Evolutionary conservation across 164 flowering plant genomes (phyloP), one percentile per base, ranked within the genome.

Genomic region (Sedum album): DNA sequence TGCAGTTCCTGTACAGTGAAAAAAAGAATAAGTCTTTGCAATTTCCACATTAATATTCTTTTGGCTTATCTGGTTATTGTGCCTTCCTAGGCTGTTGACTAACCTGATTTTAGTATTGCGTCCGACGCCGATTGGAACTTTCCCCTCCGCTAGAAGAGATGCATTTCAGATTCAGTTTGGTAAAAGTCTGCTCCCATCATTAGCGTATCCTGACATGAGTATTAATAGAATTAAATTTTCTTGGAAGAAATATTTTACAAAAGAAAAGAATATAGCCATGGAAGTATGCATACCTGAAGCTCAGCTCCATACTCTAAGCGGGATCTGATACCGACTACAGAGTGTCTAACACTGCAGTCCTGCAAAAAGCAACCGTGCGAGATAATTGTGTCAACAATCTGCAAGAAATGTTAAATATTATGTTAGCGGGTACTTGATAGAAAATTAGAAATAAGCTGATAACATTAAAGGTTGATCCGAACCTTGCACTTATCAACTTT

Each of bases 171-270:
- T 67, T 91, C 97, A 17, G 97, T 91, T 82, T 91, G 88, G 76
- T 91, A 91, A 63, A 67, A 75, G 76, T 91, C 97, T 26, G 97
- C 93, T 46, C 97, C 97, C 95, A 91, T 72, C 97, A 91, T 91
- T 73, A 91, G 66, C 0, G 97, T 82, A 72, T 91, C 97, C 97
- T 91, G 80, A 8, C 46, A 11, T 15, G 1, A 41, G 11, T 41
- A 14, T 2, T 11, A 3, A 41, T 41, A 41, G 46, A 11, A 41
- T 41, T 13, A 11, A 41, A 11, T 7, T 8, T 41, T 41, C 1
- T 0, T 41, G 46, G 15, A 41, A 41, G 38, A 7, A 35, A 35
- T 35, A 35, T 7, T 13, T 41, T 9, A 7, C 1, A 14, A 11
- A 41, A 7, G 14, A 41, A 41, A 41, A 5, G 15, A 8, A 41